Base-by-base conservation (phyloP, 495 filamentous ascomycete species). In the Daldinia grandis region DNA sequence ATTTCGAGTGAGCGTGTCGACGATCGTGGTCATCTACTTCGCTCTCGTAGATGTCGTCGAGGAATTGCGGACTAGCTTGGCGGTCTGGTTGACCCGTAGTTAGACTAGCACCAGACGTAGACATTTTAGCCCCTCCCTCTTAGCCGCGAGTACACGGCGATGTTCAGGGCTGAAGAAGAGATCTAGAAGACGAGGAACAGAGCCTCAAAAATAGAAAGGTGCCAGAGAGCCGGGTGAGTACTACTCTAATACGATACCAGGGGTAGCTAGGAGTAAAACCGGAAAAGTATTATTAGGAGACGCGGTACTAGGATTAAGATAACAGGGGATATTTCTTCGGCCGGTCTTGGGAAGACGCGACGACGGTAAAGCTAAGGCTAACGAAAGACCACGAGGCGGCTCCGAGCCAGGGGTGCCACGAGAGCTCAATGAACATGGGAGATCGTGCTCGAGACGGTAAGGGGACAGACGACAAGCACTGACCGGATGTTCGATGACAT, bases 1-100 rank as follows among this genome's bases (percentile, higher is more conserved):
- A 80, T 69, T 72, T 80, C 4, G 72, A 74, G 28, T 74, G 66
- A 10, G 76, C 73, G 5, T 74, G 69, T 56, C 73, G 76, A 44
- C 74, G 74, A 12, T 74, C 61, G 51, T 67, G 75, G 14, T 82
- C 82, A 42, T 84, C 82, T 40, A 71, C 17, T 35, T 83, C 79
- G 12, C 78, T 77, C 42, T 82, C 78, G 58, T 77, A 75, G 65
- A 74, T 31, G 30, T 75, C 66, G 56, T 75, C 69, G 51, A 64
- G 3, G 12, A 38, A 35, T 47, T 67, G 70, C 10, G 69, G 40
- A 28, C 64, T 68, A 64, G 25, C 35, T 62, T 55, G 60, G 10
- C 56, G 64, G 64, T 68, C 69, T 72, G 40, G 33, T 60, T 64
- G 69, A 64, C 64, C 69, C 12, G 50, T 9, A 14, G 71, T 73